phyloP scores from a whole-genome alignment of 1,284 basidiomycete genomes.

The Polyporus tsugae region DNA sequence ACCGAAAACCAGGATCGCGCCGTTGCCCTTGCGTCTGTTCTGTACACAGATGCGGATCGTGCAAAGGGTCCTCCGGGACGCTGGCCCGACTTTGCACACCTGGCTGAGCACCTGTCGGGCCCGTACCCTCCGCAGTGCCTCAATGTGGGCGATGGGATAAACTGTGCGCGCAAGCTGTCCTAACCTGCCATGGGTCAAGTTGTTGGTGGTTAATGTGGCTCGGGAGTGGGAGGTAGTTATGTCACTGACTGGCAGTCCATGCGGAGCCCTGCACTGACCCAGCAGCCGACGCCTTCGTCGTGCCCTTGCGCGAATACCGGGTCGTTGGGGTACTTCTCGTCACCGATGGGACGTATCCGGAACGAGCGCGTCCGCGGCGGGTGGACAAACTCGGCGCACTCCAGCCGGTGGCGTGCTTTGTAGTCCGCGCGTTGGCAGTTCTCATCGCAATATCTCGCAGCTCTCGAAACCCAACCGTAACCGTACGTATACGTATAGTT shows the following conservation, averaged over 20 bases:
- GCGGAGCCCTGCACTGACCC: slow-evolving; percentile 15
- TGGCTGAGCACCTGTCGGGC: too few species aligned
- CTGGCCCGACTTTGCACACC: too few species aligned
- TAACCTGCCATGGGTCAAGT: background rate
- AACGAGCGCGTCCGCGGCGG: slow-evolving; percentile 22
- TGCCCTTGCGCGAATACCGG: slow-evolving; percentile 24
- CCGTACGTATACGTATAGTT: too few species aligned
- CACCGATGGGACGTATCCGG: slow-evolving; percentile 10
- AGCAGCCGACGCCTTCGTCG: slow-evolving; percentile 24
- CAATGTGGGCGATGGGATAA: too few species aligned
- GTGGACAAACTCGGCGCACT: slow-evolving; percentile 24
- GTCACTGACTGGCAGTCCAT: slow-evolving; percentile 23
- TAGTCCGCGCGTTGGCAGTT: slow-evolving; percentile 24
- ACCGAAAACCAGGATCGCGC: slow-evolving; percentile 12
- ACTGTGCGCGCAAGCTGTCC: too few species aligned
- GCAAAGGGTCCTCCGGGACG: background rate
- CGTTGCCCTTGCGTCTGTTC: slow-evolving; percentile 23
- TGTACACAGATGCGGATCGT: slow-evolving; percentile 24
- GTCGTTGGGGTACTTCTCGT: slow-evolving; percentile 13
- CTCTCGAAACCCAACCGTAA: too few species aligned
- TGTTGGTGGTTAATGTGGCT: background rate
- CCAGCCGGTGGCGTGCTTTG: slow-evolving; percentile 24
- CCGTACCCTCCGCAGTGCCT: too few species aligned
- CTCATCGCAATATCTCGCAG: slow-evolving; percentile 26
- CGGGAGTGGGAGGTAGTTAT: too few species aligned